phyloP scores from a whole-genome alignment of 257 asterid genomes.

The Nicotiana sylvestris region DNA sequence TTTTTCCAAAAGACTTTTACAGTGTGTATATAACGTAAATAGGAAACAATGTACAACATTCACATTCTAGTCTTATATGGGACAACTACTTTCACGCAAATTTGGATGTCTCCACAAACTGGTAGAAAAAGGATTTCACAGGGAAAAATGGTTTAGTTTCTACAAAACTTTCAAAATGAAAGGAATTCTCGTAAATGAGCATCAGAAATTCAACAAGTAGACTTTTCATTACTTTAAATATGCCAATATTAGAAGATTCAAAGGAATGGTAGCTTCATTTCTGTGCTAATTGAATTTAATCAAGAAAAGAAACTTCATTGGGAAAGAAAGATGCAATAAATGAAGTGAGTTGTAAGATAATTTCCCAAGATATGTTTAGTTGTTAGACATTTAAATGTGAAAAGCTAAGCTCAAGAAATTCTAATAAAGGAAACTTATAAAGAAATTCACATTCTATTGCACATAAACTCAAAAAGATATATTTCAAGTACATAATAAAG shows the following conservation, averaged over 20 bases:
- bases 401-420: background rate
- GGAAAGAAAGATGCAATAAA: slow-evolving; percentile 42
- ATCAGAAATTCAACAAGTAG: too few species aligned
- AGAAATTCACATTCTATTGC: background rate
- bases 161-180: background rate
- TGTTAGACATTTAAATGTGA: background rate
- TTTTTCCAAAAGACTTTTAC: too few species aligned
- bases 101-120: too few species aligned
- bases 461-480: background rate
- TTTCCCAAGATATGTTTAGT: background rate
- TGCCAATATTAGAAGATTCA: slow-evolving; percentile 35
- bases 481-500: background rate
- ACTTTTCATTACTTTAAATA: background rate
- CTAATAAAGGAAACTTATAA: background rate
- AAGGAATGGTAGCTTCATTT: background rate
- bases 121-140: too few species aligned
- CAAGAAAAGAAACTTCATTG: slow-evolving; percentile 14
- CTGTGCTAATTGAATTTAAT: background rate
- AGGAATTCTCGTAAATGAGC: background rate
- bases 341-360: background rate
- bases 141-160: background rate
- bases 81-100: too few species aligned
- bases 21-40: too few species aligned
- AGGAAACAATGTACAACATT: too few species aligned
- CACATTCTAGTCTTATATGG: too few species aligned